These are phyloP conservation scores for Fusarium sp. DNA, from an alignment of 2,329 filamentous ascomycete species.

Conservation along the genomic window DNA sequence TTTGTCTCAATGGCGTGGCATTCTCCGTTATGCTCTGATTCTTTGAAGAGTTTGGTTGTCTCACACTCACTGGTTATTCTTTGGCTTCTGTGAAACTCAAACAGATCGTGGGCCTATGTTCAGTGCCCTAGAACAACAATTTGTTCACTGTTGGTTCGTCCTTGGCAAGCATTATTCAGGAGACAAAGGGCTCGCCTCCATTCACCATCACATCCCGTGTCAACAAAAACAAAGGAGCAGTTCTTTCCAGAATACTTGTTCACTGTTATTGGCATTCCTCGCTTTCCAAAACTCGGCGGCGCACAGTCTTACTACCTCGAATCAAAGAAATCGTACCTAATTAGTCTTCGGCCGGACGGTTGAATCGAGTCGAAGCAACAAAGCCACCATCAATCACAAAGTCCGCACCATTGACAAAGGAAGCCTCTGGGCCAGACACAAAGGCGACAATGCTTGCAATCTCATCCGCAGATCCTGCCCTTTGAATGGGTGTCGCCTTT, in stretches of 20 bases:
- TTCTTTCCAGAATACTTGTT: background rate
- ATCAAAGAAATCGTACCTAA: background rate
- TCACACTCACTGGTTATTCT: background rate
- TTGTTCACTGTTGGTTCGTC: background rate
- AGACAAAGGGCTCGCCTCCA: background rate
- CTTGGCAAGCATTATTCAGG: background rate
- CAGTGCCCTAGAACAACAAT: background rate
- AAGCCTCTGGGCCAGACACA: background rate
- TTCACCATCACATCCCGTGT: background rate
- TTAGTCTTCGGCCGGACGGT: background rate
- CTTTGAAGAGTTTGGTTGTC: background rate
- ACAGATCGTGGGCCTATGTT: background rate
- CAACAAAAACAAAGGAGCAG: background rate
- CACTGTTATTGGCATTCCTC: background rate
- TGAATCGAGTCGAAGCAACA: background rate
- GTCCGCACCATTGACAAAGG: slow-evolving; percentile 1
- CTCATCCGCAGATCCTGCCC: background rate
- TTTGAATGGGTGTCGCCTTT: background rate
- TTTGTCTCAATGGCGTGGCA: background rate
- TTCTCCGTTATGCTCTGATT: background rate
- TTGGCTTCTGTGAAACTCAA: background rate
- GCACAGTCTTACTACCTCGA: background rate
- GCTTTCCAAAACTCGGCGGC: background rate
- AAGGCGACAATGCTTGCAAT: slow-evolving; percentile 9
- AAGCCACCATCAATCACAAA: slow-evolving; percentile 1